These are phyloP conservation scores for Ophiostoma australiae DNA, from an alignment of 2,329 filamentous ascomycete species.

Conservation along the genomic window DNA sequence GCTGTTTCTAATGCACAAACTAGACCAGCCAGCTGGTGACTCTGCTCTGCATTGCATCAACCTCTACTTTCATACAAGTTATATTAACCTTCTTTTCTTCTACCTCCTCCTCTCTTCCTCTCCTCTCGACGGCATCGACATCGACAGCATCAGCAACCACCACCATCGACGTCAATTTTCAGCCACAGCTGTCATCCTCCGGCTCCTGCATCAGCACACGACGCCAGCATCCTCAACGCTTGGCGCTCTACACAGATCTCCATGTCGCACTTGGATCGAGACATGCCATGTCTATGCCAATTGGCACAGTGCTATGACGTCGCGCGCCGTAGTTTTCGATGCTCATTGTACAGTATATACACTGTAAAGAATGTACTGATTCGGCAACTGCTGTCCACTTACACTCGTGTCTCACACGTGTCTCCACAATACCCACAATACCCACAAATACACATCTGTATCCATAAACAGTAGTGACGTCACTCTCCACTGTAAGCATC, in stretches of 20 bases:
- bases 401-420: not conserved
- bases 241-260: not conserved
- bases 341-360: not conserved
- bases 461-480: not conserved
- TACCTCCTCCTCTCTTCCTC: not conserved
- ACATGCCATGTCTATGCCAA: not conserved
- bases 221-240: not conserved
- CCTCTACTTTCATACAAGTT: not conserved
- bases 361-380: not conserved
- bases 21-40: too few species aligned
- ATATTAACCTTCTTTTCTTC: not conserved
- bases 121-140: not conserved
- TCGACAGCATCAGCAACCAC: not conserved
- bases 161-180: not conserved
- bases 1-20: too few species aligned
- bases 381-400: conserved; percentile 9
- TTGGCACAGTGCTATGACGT: conserved; percentile 14
- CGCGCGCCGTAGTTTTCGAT: not conserved
- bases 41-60: not conserved
- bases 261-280: conserved; percentile 1
- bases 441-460: too few species aligned
- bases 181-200: not conserved
- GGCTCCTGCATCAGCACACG: not conserved
- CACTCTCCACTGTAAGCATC: not conserved
- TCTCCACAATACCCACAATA: not conserved